A percentile compares a stretch with the other conserved stretches of the same genome.
Evolutionary conservation across 139 green algal species (phyloP).

Genomic region (Protoeuglena noctilucae): DNA sequence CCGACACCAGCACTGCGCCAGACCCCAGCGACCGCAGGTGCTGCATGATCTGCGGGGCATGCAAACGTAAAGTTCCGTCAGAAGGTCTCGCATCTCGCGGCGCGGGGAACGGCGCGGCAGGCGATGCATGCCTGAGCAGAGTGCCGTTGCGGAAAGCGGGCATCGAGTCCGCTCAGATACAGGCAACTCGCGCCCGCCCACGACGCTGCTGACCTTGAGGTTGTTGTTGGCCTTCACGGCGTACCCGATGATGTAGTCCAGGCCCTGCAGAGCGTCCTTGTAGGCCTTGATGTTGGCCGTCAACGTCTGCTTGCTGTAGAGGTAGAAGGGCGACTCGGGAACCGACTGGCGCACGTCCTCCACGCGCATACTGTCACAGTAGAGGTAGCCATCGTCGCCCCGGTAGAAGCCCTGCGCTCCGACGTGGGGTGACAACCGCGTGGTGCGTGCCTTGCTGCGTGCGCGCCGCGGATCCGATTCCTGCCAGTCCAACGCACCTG

Average conservation of each 20-base stretch:
- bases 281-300: conserved; percentile 69
- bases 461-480: too few relatives aligned
- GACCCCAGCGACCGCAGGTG: conserved; percentile 39
- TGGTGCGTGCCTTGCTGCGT: too few relatives aligned
- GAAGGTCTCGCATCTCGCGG: too few relatives aligned
- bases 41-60: conserved; percentile 68
- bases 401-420: conserved; percentile 66
- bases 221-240: conserved; percentile 98
- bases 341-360: conserved; percentile 61
- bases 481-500: too few relatives aligned
- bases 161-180: too few relatives aligned
- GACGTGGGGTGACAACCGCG: too few relatives aligned
- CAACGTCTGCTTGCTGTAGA: conserved; percentile 68
- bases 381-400: conserved; percentile 79
- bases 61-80: too few relatives aligned
- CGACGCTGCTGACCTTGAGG: too few relatives aligned
- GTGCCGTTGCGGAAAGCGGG: too few relatives aligned
- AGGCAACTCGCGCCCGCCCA: too few relatives aligned
- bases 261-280: conserved; percentile 55
- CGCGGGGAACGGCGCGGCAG: too few relatives aligned
- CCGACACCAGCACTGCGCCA: conserved; percentile 83
- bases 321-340: conserved; percentile 67
- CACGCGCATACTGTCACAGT: conserved; percentile 69
- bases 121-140: too few relatives aligned
- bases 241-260: conserved; percentile 84